These are phyloP conservation scores for Phytophthora citricola DNA, from an alignment of 352 stramenopile species.

Conservation along the genomic window DNA sequence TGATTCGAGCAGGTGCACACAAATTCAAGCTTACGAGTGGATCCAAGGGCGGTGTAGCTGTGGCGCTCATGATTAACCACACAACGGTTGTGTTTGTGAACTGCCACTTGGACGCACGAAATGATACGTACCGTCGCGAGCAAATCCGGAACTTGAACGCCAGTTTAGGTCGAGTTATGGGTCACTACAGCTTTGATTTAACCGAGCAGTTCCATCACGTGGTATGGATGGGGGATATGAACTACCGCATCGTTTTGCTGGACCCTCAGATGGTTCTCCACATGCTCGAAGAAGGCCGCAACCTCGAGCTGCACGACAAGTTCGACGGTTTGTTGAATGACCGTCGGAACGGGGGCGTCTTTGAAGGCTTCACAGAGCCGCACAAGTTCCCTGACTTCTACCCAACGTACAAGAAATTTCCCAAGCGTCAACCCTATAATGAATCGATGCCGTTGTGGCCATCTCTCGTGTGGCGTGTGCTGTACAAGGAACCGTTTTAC, in stretches of 20 bases:
- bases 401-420: constrained; percentile 91
- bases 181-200: constrained; percentile 80
- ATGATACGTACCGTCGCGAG: constrained; percentile 80
- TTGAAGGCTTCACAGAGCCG: constrained; percentile 85
- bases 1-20: constrained; percentile 77
- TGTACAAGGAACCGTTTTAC: constrained; percentile 92
- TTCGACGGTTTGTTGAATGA: constrained; percentile 88
- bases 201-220: constrained; percentile 91
- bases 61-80: constrained; percentile 76
- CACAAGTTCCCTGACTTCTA: constrained; percentile 90
- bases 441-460: constrained; percentile 71
- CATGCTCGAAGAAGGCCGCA: constrained; percentile 81
- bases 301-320: constrained; percentile 83
- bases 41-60: constrained; percentile 83
- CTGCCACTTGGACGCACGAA: constrained; percentile 84
- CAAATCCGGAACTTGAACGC: constrained; percentile 86
- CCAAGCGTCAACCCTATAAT: constrained; percentile 72
- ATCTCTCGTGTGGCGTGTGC: constrained; percentile 74
- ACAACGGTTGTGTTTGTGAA: constrained; percentile 89
- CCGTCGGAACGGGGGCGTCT: constrained; percentile 70
- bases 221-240: constrained; percentile 91
- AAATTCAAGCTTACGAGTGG: constrained; percentile 86
- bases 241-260: constrained; percentile 85
- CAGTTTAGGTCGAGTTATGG: constrained; percentile 81
- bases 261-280: constrained; percentile 79